Evolutionary conservation across 116 monocot species (phyloP).

Genomic region (Cymodocea nodosa): DNA sequence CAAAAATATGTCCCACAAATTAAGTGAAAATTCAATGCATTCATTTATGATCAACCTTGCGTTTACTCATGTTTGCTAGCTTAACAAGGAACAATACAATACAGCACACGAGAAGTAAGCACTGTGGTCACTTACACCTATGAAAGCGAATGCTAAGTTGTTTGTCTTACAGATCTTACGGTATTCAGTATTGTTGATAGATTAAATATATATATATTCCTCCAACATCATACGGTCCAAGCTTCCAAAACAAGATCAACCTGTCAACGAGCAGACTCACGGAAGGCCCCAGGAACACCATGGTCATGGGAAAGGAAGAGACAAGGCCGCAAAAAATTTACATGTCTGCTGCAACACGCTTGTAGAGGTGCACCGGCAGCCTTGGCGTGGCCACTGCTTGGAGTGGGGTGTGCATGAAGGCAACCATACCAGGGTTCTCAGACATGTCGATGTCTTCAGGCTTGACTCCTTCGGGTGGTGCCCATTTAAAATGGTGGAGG

Average conservation of each 20-base stretch:
- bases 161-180: no score
- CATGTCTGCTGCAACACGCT: slow-evolving; percentile 9
- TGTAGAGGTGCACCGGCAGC: slow-evolving; percentile 24
- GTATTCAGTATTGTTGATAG: no score
- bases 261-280: background rate
- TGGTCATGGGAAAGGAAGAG: background rate
- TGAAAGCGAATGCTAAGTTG: no score
- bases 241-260: background rate
- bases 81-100: no score
- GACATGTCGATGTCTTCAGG: slow-evolving; percentile 45
- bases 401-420: slow-evolving; percentile 55
- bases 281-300: background rate
- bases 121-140: no score
- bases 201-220: background rate
- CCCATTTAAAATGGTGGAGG: slow-evolving; percentile 65
- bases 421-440: slow-evolving; percentile 61
- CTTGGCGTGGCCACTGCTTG: slow-evolving; percentile 44
- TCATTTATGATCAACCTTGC: no score
- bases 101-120: no score
- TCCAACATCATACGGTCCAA: background rate
- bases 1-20: no score
- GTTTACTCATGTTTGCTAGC: no score
- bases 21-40: no score
- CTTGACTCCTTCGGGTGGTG: slow-evolving; percentile 35
- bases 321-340: background rate